Conservation (phyloP, 1,284 basidiomycete genomes). For the Sphaerobolus stellatus region DNA sequence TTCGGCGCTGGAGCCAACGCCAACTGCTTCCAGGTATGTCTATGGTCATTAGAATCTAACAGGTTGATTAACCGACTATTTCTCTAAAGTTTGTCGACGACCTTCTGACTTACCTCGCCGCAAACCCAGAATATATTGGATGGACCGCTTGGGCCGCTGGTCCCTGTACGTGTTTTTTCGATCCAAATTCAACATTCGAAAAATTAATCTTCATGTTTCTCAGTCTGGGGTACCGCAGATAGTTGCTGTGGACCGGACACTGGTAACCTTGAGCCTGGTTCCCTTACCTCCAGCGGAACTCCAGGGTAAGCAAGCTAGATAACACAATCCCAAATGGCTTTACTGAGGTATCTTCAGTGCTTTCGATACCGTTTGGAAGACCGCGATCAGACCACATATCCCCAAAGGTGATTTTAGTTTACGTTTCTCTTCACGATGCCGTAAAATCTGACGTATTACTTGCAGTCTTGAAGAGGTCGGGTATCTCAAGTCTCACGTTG, state of each 20-base stretch:
- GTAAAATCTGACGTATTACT: constrained; percentile 2
- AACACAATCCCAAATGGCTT: not conserved
- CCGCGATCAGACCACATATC: constrained; percentile 42
- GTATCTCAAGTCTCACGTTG: constrained; percentile 19
- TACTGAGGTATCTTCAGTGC: constrained; percentile 28
- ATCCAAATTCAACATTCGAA: not conserved
- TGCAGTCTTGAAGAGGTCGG: constrained; percentile 21
- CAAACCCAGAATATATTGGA: constrained; percentile 46
- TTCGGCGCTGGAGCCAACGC: constrained; percentile 45
- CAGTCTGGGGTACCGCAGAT: constrained; percentile 45
- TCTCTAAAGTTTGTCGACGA: constrained; percentile 30
- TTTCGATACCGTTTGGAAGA: constrained; percentile 44
- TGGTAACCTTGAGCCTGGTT: constrained; percentile 44
- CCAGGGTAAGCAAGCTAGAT: constrained; percentile 18
- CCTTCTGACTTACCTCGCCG: constrained; percentile 38
- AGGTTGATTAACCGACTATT: not conserved
- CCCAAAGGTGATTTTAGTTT: constrained; percentile 31
- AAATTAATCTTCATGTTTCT: not conserved
- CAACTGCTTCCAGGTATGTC: constrained; percentile 36
- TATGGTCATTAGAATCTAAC: not conserved
- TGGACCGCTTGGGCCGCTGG: constrained; percentile 50
- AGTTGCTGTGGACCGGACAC: constrained; percentile 47
- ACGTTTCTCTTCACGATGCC: not conserved
- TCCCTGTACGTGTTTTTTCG: constrained; percentile 33
- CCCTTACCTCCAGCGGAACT: constrained; percentile 25